Conservation (phyloP, 1,284 basidiomycete genomes). For the Flammula alnicola region DNA sequence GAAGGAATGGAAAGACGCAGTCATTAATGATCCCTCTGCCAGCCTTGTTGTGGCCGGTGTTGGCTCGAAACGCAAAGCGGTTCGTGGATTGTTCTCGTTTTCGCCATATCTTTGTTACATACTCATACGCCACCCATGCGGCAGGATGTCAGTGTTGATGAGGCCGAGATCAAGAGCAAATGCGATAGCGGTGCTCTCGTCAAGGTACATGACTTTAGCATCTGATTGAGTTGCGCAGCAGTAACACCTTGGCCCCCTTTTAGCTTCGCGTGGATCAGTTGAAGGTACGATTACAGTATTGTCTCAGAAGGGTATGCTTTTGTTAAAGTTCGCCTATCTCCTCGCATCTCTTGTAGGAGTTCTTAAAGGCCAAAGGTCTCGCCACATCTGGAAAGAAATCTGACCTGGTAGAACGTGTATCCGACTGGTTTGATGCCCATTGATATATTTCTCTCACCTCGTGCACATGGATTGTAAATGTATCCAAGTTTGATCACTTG, state of each 20-base stretch:
- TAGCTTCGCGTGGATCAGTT: slow-evolving; percentile 81
- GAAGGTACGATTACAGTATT: slow-evolving; percentile 50
- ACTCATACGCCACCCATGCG: slow-evolving; percentile 6
- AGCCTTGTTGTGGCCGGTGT: slow-evolving; percentile 50
- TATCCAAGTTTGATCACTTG: too few species aligned
- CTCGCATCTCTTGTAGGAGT: slow-evolving; percentile 50
- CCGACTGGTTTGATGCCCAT: slow-evolving; percentile 61
- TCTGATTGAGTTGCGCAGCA: slow-evolving; percentile 16
- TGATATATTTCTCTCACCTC: slow-evolving; percentile 21
- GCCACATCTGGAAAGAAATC: slow-evolving; percentile 69
- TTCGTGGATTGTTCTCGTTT: slow-evolving; percentile 39
- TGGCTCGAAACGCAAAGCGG: slow-evolving; percentile 71
- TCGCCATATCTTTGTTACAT: slow-evolving; percentile 12
- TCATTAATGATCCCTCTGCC: slow-evolving; percentile 70
- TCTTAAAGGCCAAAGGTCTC: slow-evolving; percentile 67
- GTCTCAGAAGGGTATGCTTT: slow-evolving; percentile 11
- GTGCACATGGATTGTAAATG: neutral
- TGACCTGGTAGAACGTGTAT: slow-evolving; percentile 66
- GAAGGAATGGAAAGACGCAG: slow-evolving; percentile 72
- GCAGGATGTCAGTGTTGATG: slow-evolving; percentile 63
- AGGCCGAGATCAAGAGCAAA: slow-evolving; percentile 70
- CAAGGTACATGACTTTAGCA: slow-evolving; percentile 55
- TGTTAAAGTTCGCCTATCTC: slow-evolving; percentile 17
- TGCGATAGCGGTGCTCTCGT: slow-evolving; percentile 60
- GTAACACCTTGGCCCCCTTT: slow-evolving; percentile 16